phyloP scores from a whole-genome alignment of 768 basidiomycete genomes.

The Russula sp. region DNA sequence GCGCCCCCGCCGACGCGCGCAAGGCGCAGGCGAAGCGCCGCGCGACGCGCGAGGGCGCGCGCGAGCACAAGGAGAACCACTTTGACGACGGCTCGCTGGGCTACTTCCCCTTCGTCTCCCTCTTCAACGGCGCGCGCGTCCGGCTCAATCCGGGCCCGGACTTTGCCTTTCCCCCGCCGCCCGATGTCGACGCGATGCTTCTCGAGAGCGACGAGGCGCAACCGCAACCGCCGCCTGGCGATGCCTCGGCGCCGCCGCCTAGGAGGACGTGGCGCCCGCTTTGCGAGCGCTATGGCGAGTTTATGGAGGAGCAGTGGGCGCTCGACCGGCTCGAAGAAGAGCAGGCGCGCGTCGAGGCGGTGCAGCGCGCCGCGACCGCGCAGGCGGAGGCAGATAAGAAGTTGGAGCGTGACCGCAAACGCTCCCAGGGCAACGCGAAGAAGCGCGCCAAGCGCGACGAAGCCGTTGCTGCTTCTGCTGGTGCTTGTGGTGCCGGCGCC shows the following conservation, averaged over 20 bases:
- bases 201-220: constrained; percentile 29
- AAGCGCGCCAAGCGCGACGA: constrained; percentile 41
- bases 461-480: constrained; percentile 3
- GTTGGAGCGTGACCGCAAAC: constrained; percentile 43
- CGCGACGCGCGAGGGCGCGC: constrained; percentile 51
- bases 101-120: constrained; percentile 91
- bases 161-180: constrained; percentile 75
- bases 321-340: constrained; percentile 74
- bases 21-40: constrained; percentile 63
- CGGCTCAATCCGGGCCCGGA: constrained; percentile 84
- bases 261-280: constrained; percentile 67
- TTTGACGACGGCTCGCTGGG: constrained; percentile 94
- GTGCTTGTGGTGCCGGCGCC: not conserved
- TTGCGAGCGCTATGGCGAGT: constrained; percentile 80
- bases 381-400: constrained; percentile 67
- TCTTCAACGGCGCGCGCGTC: constrained; percentile 86
- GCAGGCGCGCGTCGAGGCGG: constrained; percentile 45
- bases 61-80: constrained; percentile 73
- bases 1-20: constrained; percentile 50
- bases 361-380: constrained; percentile 39
- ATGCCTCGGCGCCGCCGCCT: constrained; percentile 15
- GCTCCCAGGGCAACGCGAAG: constrained; percentile 47
- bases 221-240: constrained; percentile 26
- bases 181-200: constrained; percentile 66
- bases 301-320: constrained; percentile 73